A percentile compares a stretch with the other conserved stretches of the same genome.
Evolutionary conservation across 306 rosid genomes (phyloP).

Genomic region (Rosa persica): DNA sequence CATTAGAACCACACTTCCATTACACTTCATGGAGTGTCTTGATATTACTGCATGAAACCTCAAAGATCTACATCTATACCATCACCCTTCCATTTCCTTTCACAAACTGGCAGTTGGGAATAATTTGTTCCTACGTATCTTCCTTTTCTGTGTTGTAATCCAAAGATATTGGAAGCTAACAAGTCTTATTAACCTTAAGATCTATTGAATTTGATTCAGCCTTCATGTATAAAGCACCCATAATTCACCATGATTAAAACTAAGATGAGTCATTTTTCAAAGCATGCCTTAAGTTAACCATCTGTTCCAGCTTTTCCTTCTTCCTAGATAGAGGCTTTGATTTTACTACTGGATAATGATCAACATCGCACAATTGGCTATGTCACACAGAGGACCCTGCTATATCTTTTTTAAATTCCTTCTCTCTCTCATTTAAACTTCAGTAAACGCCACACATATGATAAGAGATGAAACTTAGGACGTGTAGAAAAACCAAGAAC

Average conservation of each 20-base stretch:
- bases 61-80: neutral
- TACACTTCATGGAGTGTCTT: too few relatives aligned
- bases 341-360: neutral
- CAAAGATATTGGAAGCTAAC: neutral
- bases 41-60: neutral
- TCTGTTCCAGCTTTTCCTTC: neutral
- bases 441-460: neutral
- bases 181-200: constrained; percentile 5
- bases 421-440: constrained; percentile 7
- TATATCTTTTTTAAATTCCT: neutral
- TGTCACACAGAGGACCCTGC: neutral
- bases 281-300: neutral
- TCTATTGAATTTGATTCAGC: neutral
- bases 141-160: neutral
- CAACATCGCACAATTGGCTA: neutral
- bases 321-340: neutral
- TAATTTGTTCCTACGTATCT: neutral
- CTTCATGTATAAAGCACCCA: neutral
- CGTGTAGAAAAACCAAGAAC: neutral
- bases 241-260: neutral
- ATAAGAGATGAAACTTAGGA: neutral
- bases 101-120: neutral
- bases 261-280: neutral
- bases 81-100: neutral
- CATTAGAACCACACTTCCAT: too few relatives aligned